A percentile compares a stretch with the other conserved stretches of the same genome.
These are phyloP conservation scores for Eucommia ulmoides DNA, from an alignment of 257 asterid species.

Conservation along the genomic window DNA sequence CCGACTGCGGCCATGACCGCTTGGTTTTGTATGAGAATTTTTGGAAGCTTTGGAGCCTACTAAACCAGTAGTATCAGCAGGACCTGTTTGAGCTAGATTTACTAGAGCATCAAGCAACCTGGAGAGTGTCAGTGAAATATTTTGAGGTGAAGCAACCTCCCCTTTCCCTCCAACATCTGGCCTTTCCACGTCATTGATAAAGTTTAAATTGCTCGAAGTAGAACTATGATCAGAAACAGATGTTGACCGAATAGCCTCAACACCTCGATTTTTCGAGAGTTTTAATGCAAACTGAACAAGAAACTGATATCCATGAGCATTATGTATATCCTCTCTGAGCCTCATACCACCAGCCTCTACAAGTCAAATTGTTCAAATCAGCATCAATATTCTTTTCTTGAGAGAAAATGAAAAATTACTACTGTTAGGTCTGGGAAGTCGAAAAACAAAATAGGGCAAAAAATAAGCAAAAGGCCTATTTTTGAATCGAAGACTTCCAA, in stretches of 20 bases:
- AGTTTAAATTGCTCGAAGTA: constrained; percentile 25
- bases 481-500: no score
- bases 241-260: constrained; percentile 29
- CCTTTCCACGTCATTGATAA: constrained; percentile 23
- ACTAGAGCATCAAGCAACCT: constrained; percentile 88
- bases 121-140: constrained; percentile 73
- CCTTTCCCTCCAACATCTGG: constrained; percentile 22
- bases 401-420: not conserved
- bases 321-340: constrained; percentile 94
- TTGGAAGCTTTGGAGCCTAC: constrained; percentile 37
- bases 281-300: constrained; percentile 91
- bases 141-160: constrained; percentile 26
- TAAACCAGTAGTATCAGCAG: constrained; percentile 30
- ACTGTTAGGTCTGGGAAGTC: not conserved
- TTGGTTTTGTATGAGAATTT: constrained; percentile 39
- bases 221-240: constrained; percentile 32
- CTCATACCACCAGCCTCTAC: constrained; percentile 86
- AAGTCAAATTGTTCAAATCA: constrained; percentile 29
- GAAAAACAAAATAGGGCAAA: no score
- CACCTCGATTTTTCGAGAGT: constrained; percentile 46
- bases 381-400: constrained; percentile 5
- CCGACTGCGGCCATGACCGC: constrained; percentile 59
- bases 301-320: constrained; percentile 97
- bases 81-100: constrained; percentile 77
- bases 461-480: no score